These are phyloP conservation scores for Phytophthora sp. DNA, from an alignment of 352 stramenopile species.

Conservation along the genomic window DNA sequence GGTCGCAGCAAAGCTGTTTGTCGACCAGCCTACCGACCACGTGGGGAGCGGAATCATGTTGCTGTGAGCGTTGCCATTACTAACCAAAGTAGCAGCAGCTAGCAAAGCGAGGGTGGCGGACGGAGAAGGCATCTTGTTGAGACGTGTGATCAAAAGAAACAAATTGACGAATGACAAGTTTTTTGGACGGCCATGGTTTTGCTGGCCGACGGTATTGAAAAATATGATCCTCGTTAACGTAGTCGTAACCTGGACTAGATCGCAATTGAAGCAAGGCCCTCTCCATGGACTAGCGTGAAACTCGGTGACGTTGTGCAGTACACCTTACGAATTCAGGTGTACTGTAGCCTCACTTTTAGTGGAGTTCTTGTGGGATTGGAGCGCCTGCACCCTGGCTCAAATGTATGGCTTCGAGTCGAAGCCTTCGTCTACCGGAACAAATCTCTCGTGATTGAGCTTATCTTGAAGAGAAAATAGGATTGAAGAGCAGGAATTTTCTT, in stretches of 20 bases:
- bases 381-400: slow-evolving; percentile 22
- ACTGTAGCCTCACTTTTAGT: too few species aligned
- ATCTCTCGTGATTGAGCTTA: slow-evolving; percentile 3
- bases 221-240: too few species aligned
- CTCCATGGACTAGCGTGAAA: too few species aligned
- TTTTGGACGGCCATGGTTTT: background rate
- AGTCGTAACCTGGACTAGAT: background rate
- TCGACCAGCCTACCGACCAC: slow-evolving; percentile 30
- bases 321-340: too few species aligned
- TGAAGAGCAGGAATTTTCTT: background rate
- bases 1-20: slow-evolving; percentile 33
- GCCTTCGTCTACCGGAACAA: slow-evolving; percentile 11
- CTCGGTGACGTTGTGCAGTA: too few species aligned
- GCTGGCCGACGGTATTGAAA: background rate
- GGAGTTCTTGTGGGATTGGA: too few species aligned
- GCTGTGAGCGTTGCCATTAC: slow-evolving; percentile 19
- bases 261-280: slow-evolving; percentile 10
- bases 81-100: slow-evolving; percentile 2
- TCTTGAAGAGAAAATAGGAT: background rate
- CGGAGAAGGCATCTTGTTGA: slow-evolving; percentile 26
- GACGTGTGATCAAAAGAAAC: too few species aligned
- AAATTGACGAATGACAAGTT: slow-evolving; percentile 10
- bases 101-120: background rate
- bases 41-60: slow-evolving; percentile 38
- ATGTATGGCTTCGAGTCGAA: slow-evolving; percentile 1